Conservation (phyloP, 768 basidiomycete genomes). For the Auricularia sp. region DNA sequence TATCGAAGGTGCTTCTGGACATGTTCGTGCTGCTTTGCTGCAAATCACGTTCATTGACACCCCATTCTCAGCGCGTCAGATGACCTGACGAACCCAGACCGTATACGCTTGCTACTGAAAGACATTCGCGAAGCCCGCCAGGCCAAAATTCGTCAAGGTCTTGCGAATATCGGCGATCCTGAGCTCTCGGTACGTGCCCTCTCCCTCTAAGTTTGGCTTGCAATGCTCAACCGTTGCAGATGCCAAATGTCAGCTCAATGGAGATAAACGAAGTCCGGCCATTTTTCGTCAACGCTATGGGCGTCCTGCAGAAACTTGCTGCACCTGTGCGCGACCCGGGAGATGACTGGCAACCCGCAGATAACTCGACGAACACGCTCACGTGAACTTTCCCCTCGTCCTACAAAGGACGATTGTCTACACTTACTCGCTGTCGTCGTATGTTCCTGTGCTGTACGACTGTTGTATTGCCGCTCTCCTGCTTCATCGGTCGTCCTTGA, state of each 20-base stretch:
- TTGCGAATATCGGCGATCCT: slow-evolving; percentile 65
- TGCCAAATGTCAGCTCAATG: slow-evolving; percentile 79
- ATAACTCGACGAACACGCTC: no score
- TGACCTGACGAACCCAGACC: slow-evolving; percentile 78
- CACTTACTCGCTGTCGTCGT: no score
- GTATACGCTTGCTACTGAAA: slow-evolving; percentile 74
- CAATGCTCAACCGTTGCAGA: slow-evolving; percentile 29
- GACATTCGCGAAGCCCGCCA: slow-evolving; percentile 94
- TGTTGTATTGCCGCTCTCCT: no score
- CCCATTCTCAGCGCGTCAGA: slow-evolving; percentile 64
- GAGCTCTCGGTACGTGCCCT: slow-evolving; percentile 19
- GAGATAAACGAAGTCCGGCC: slow-evolving; percentile 92
- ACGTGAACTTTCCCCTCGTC: no score
- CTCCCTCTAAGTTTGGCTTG: background rate
- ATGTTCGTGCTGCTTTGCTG: slow-evolving; percentile 42
- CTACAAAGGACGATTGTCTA: no score
- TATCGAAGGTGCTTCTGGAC: slow-evolving; percentile 87
- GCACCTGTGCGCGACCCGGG: background rate
- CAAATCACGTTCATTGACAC: slow-evolving; percentile 1
- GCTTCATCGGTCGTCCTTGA: no score
- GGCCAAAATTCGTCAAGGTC: slow-evolving; percentile 82
- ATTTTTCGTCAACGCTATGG: slow-evolving; percentile 78
- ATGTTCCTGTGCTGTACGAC: no score
- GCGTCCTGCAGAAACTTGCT: slow-evolving; percentile 48
- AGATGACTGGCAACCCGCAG: background rate